Evolutionary conservation across 805 yeast species (phyloP).

Genomic region (Saccharomycopsis vini): DNA sequence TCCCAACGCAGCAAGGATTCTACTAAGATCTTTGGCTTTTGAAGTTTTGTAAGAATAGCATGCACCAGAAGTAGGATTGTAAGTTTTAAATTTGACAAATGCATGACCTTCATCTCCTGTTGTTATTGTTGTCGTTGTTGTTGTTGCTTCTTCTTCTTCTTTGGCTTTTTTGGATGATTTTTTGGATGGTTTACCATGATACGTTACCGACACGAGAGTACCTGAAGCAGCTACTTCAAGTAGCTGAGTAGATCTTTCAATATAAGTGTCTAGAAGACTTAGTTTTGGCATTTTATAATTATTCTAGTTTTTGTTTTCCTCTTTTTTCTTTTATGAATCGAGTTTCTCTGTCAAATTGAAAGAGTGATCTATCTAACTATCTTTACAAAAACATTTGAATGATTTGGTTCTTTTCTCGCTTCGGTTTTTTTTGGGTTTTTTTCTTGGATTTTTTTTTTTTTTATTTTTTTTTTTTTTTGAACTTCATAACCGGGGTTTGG

Average conservation of each 20-base stretch:
- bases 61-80: constrained; percentile 55
- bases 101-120: constrained; percentile 25
- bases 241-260: constrained; percentile 24
- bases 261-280: constrained; percentile 26
- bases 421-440: no score
- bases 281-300: constrained; percentile 17
- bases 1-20: constrained; percentile 65
- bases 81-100: constrained; percentile 47
- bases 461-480: no score
- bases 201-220: constrained; percentile 27
- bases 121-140: constrained; percentile 19
- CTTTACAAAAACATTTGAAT: no score
- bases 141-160: constrained; percentile 20
- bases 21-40: constrained; percentile 64
- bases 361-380: no score
- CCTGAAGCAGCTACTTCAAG: constrained; percentile 25
- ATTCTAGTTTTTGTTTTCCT: no score
- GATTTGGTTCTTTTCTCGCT: no score
- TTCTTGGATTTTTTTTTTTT: no score
- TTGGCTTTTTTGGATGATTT: not conserved
- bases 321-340: no score
- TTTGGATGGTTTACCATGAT: constrained; percentile 25
- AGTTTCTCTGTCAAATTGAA: no score
- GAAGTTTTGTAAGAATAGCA: constrained; percentile 49
- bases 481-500: no score